Evolutionary conservation across 768 basidiomycete species (phyloP), one percentile per base, ranked within the genome.

Genomic region (Lactarius akahatsu): DNA sequence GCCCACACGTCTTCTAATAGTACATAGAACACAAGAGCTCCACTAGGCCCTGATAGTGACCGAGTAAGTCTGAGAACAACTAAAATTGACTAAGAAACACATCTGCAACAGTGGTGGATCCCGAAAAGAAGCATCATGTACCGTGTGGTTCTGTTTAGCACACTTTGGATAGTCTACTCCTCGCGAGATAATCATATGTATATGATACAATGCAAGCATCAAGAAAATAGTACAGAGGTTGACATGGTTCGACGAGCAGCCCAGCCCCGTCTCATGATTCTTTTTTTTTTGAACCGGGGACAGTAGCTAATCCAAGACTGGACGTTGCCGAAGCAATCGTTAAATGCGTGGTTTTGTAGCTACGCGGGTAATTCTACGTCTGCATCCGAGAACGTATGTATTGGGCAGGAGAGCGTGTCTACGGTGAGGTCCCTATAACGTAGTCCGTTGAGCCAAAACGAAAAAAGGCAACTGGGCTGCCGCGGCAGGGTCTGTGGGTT

Each of bases 11-110:
- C 86, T 74, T 94, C 90, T 18, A 94, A 71, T n/a, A n/a, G n/a
- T 1, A 85, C 83, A 77, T 94, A 94, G 63, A 90, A 87, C 62
- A 96, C 69, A 41, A 76, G 79, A 4, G 87, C 88, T 23, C 85
- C 86, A 55, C 91, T 91, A 2, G 87, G 84, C 16, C 89, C 79
- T n/a, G 88, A 85, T 30, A 90, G 75, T 4, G 80, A 78, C 73
- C 83, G 89, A n/a, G 84, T 77, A 30, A 94, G 76, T 2, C 91
- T 92, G 3, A 94, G 80, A 70, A 91, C 87, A 36, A 83, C 83
- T 11, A 84, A 71, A 10, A 90, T 75, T 7, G 72, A 70, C 40
- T 30, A 30, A 30, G 30, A 30, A 30, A 30, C 30, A 85, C 78
- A 52, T 88, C 83, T n/a, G 78, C 74, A 3, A 86, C 85, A 3